These are phyloP conservation scores for Vaccinium vitisidaea DNA, from an alignment of 148 eudicot genomes.

Conservation along the genomic window DNA sequence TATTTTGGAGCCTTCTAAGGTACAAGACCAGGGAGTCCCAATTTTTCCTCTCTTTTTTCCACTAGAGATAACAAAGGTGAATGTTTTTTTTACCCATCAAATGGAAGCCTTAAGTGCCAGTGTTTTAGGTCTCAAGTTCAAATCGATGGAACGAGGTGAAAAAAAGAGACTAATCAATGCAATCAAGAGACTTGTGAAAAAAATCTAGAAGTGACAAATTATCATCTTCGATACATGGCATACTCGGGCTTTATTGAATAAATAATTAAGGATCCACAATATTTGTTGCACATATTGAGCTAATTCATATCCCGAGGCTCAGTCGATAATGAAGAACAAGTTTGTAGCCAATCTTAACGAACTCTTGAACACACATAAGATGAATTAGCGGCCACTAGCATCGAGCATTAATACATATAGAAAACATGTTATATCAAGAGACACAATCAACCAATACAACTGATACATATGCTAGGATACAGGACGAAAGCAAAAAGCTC, in stretches of 20 bases:
- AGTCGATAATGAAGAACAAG: background rate
- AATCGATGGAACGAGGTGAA: too few species aligned
- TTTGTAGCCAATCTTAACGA: background rate
- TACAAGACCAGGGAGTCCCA: too few species aligned
- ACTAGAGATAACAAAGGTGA: too few species aligned
- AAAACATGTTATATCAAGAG: background rate
- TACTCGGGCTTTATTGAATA: background rate
- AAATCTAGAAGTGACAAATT: background rate
- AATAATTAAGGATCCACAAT: too few species aligned
- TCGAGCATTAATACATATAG: background rate
- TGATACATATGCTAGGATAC: background rate
- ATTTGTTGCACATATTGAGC: too few species aligned
- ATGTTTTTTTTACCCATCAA: too few species aligned
- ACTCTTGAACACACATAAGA: background rate
- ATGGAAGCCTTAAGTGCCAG: too few species aligned
- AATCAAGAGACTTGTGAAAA: background rate
- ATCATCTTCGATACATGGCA: background rate
- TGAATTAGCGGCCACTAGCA: background rate
- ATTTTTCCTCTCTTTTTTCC: too few species aligned
- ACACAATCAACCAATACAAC: constrained; percentile 8
- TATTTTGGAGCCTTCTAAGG: background rate
- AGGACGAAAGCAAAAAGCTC: background rate
- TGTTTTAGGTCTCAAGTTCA: too few species aligned
- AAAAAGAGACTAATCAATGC: background rate
- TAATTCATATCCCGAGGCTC: background rate